These are phyloP conservation scores for Amanita polypyramis DNA, from an alignment of 768 basidiomycete species.

Conservation along the genomic window DNA sequence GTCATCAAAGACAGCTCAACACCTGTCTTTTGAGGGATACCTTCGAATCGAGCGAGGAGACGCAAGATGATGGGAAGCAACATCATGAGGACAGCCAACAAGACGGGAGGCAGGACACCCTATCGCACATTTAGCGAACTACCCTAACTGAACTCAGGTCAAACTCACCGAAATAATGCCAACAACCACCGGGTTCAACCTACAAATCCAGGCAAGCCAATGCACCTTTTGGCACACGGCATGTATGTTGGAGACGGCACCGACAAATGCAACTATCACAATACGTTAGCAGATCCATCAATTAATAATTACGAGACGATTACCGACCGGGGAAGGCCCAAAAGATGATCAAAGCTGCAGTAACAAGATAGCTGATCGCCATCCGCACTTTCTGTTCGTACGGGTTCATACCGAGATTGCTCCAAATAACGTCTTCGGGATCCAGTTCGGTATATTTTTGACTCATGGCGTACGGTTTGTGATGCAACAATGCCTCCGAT, in stretches of 20 bases:
- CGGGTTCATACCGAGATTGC: constrained; percentile 80
- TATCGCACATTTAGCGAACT: constrained; percentile 15
- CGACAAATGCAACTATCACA: constrained; percentile 65
- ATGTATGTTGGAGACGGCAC: constrained; percentile 73
- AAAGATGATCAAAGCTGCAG: constrained; percentile 70
- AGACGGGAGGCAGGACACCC: constrained; percentile 81
- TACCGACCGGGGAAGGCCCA: constrained; percentile 77
- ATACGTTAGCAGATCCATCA: neutral
- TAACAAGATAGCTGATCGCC: constrained; percentile 61
- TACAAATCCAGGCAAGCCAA: constrained; percentile 85
- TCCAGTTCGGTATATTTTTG: constrained; percentile 71
- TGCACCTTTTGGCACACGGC: constrained; percentile 48
- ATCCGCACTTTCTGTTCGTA: constrained; percentile 68
- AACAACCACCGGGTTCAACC: constrained; percentile 47
- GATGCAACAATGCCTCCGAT: constrained; percentile 61
- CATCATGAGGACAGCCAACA: constrained; percentile 88
- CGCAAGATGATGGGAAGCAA: constrained; percentile 75
- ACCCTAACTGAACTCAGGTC: neutral
- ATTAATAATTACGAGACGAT: neutral
- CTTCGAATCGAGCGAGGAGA: constrained; percentile 75
- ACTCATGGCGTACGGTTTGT: constrained; percentile 77
- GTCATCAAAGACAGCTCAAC: constrained; percentile 90
- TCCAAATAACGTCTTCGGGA: constrained; percentile 88
- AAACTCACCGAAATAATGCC: constrained; percentile 57
- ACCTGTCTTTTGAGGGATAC: constrained; percentile 75